Conservation (phyloP, 768 basidiomycete species). For the Coprinopsis marcescibilis region DNA sequence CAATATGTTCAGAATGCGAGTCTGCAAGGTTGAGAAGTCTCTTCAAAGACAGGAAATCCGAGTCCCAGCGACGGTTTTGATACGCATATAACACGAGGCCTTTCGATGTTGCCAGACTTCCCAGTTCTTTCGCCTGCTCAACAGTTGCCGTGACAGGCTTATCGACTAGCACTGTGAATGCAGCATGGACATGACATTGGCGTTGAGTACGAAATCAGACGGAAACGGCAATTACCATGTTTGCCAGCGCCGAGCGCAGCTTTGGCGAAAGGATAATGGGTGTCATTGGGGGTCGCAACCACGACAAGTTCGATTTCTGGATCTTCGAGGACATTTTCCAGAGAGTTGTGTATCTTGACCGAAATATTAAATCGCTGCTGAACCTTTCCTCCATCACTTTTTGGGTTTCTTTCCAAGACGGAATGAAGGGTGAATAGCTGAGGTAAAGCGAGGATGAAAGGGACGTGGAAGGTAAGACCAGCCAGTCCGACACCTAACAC, state of each 20-base stretch:
- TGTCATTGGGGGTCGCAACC: slow-evolving; percentile 67
- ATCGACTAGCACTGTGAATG: slow-evolving; percentile 60
- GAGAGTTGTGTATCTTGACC: slow-evolving; percentile 49
- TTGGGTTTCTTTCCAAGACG: slow-evolving; percentile 71
- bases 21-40: slow-evolving; percentile 50
- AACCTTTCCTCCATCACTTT: slow-evolving; percentile 54
- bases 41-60: slow-evolving; percentile 66
- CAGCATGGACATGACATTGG: not conserved
- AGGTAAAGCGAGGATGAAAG: slow-evolving; percentile 70
- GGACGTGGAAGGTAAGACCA: slow-evolving; percentile 74
- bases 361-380: slow-evolving; percentile 57
- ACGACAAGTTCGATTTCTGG: slow-evolving; percentile 62
- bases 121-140: slow-evolving; percentile 55
- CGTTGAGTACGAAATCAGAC: not conserved
- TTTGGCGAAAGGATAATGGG: slow-evolving; percentile 66
- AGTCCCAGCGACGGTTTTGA: slow-evolving; percentile 76
- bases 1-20: slow-evolving; percentile 48
- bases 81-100: slow-evolving; percentile 62
- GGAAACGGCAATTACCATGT: slow-evolving; percentile 43
- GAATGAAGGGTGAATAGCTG: slow-evolving; percentile 64
- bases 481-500: slow-evolving; percentile 74
- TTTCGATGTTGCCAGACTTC: slow-evolving; percentile 51
- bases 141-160: slow-evolving; percentile 68
- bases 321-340: slow-evolving; percentile 60
- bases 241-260: slow-evolving; percentile 63